Evolutionary conservation across 2,329 filamentous ascomycete species (phyloP), one percentile per base, ranked within the genome.

Genomic region (Harringtonia aguacate): DNA sequence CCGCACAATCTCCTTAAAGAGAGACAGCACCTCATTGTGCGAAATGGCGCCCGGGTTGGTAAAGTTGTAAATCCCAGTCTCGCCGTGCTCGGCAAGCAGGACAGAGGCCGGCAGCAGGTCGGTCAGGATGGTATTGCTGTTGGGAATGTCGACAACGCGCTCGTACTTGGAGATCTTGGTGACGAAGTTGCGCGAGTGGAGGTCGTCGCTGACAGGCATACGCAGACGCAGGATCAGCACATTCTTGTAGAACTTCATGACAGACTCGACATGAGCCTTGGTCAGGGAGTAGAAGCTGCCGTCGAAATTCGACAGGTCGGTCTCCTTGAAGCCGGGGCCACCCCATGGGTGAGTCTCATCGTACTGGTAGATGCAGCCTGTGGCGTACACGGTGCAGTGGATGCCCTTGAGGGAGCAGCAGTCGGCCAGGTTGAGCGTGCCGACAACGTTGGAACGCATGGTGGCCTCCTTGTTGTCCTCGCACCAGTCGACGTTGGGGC

Each of bases 81-180:
- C 78, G 59, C 95, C 95, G 66, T 98, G 92, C 65, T 98, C 92
- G 13, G 90, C 92, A 48, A 97, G 73, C 36, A 98, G 70, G 55
- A 98, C 94, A 60, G 75, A 72, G 13, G 72, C 70, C 12, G 79
- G 79, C 18, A 84, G 67, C 39, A 84, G 72, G 54, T 82, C 76
- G 49, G 72, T 68, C 36, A 84, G 69, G 52, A 84, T 75, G 36
- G 76, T 79, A 65, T 81, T 79, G 60, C 75, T 80, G 62, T 84
- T 83, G 48, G 77, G 78, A 39, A 84, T 75, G 57, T 83, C 70
- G 50, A 84, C 77, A 31, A 84, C 75, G 39, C 68, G 68, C 43
- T 78, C 72, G 61, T 84, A 84, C 54, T 72, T 70, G 52, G 69
- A 63, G 53, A 84, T 81, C 64, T 84, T 84, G 60, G 79, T 81